These are phyloP conservation scores for Chamaecrista fasciculata DNA, from an alignment of 306 rosid species.

Conservation along the genomic window DNA sequence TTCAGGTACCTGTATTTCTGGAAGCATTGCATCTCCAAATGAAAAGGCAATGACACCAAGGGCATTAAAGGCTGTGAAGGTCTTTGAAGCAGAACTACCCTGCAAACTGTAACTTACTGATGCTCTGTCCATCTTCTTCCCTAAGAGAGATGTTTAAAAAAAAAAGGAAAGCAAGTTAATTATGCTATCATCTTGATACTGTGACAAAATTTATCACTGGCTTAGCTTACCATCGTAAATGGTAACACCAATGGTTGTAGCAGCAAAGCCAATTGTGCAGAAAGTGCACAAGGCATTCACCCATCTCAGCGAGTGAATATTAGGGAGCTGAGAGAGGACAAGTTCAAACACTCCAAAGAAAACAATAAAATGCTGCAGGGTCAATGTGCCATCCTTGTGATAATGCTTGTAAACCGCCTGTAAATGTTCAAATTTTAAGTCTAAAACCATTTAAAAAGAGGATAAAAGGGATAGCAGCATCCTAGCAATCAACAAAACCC, in stretches of 20 bases:
- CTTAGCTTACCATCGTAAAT: slow-evolving; percentile 57
- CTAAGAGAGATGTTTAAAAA: slow-evolving; percentile 35
- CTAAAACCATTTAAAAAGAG: background rate
- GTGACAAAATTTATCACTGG: background rate
- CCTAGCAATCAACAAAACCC: slow-evolving; percentile 7
- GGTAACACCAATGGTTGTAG: slow-evolving; percentile 69
- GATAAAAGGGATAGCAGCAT: background rate
- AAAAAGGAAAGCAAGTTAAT: background rate
- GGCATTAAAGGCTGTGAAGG: slow-evolving; percentile 69
- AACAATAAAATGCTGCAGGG: slow-evolving; percentile 63
- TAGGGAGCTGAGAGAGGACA: slow-evolving; percentile 71
- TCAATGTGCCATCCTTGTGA: slow-evolving; percentile 51
- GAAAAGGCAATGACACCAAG: slow-evolving; percentile 73
- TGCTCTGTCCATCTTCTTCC: slow-evolving; percentile 61
- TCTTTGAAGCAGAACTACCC: slow-evolving; percentile 54
- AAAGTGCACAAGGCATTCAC: slow-evolving; percentile 79
- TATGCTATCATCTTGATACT: background rate
- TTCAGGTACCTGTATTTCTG: slow-evolving; percentile 63
- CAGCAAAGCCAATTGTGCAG: slow-evolving; percentile 75
- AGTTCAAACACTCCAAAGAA: slow-evolving; percentile 75
- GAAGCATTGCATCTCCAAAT: slow-evolving; percentile 86
- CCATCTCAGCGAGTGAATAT: slow-evolving; percentile 78
- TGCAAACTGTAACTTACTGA: slow-evolving; percentile 50
- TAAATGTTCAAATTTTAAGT: too few species aligned
- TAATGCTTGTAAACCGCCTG: slow-evolving; percentile 69